These are phyloP conservation scores for Geotrichum carabidarum DNA, from an alignment of 1,139 yeast species.

Conservation along the genomic window DNA sequence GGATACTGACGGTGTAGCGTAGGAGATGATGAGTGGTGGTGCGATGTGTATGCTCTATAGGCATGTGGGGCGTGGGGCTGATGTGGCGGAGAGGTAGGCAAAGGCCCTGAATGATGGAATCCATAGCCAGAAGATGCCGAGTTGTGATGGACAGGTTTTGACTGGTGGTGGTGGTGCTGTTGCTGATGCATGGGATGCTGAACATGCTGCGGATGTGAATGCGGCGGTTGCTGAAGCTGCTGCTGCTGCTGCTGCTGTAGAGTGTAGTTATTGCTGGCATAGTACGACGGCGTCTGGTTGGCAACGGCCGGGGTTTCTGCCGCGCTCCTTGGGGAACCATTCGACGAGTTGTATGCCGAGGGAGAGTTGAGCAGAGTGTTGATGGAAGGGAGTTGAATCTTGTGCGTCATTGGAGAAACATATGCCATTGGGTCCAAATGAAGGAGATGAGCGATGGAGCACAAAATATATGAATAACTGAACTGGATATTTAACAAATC, in stretches of 20 bases:
- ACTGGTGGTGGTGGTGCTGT: constrained; percentile 4
- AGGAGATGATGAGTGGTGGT: background rate
- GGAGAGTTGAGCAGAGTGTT: constrained; percentile 11
- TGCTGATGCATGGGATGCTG: background rate
- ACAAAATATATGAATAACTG: background rate
- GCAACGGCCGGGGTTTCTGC: background rate
- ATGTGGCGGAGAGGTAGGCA: background rate
- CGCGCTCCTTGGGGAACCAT: constrained; percentile 2
- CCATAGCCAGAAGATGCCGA: background rate
- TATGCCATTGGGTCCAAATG: background rate
- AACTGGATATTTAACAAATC: no score
- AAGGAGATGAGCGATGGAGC: background rate
- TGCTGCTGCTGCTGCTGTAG: constrained; percentile 5
- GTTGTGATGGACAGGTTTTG: background rate
- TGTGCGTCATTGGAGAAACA: background rate
- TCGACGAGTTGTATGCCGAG: background rate
- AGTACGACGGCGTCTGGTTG: background rate
- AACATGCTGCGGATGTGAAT: background rate
- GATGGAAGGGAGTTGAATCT: constrained; percentile 14
- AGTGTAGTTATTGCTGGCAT: constrained; percentile 1
- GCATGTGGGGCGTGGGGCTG: background rate
- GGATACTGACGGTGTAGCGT: background rate
- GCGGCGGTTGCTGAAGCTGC: constrained; percentile 1
- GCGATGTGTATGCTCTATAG: background rate
- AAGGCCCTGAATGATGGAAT: background rate